A percentile compares a stretch with the other conserved stretches of the same genome.
These are phyloP conservation scores for Starmerella scarabaei DNA, from an alignment of 805 yeast genomes.

Conservation along the genomic window DNA sequence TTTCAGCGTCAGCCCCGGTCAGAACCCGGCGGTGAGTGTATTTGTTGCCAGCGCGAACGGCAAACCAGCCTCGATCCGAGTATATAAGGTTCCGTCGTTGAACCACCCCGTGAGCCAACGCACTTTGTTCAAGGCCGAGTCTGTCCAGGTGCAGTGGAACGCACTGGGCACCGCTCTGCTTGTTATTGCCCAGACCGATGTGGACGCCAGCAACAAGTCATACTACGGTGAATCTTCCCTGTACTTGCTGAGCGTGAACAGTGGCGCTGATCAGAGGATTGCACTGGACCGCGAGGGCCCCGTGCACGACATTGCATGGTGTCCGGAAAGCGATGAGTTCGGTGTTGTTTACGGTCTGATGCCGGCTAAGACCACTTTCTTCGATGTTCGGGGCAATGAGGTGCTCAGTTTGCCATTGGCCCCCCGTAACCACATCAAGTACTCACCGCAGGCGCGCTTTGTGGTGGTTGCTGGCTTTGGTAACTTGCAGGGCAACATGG, in stretches of 20 bases:
- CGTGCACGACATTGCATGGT: conserved; percentile 94
- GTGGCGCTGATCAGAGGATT: conserved; percentile 71
- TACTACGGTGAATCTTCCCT: conserved; percentile 94
- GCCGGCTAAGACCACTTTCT: conserved; percentile 93
- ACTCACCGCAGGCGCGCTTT: conserved; percentile 88
- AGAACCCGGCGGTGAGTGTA: conserved; percentile 78
- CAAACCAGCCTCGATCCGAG: conserved; percentile 76
- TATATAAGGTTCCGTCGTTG: conserved; percentile 68
- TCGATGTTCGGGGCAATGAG: conserved; percentile 84
- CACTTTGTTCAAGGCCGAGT: conserved; percentile 89
- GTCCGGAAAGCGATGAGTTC: conserved; percentile 89
- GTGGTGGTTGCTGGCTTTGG: conserved; percentile 96
- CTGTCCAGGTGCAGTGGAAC: conserved; percentile 88
- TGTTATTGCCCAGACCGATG: conserved; percentile 91
- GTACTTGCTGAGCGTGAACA: conserved; percentile 78
- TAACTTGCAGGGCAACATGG: conserved; percentile 91
- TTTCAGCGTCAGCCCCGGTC: conserved; percentile 73
- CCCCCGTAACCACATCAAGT: conserved; percentile 77
- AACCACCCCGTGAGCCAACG: conserved; percentile 70
- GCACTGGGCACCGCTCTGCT: conserved; percentile 83
- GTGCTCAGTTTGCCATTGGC: conserved; percentile 73
- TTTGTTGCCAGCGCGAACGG: conserved; percentile 80
- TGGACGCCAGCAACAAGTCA: conserved; percentile 82
- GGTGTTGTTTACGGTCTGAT: conserved; percentile 95
- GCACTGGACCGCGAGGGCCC: conserved; percentile 88